A percentile compares a stretch with the other conserved stretches of the same genome.
Conservation (phyloP, 164 flowering plant species). For the Dillenia suffruticosa region DNA sequence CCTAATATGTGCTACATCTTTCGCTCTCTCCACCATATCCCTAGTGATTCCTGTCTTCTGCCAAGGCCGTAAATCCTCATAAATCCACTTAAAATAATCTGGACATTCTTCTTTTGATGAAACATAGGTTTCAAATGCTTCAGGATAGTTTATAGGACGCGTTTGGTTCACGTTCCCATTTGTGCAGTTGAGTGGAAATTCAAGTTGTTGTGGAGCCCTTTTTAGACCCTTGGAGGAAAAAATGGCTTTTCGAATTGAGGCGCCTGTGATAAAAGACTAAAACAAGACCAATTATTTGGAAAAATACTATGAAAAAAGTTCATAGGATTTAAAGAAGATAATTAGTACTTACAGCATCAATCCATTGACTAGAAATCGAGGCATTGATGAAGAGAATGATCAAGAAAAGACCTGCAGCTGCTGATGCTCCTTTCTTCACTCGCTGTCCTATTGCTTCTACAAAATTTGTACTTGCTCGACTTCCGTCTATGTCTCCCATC, state of each 20-base stretch:
- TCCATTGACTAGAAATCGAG: slow-evolving; percentile 9
- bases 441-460: no score
- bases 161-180: slow-evolving; percentile 5
- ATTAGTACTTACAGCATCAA: background rate
- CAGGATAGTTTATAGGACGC: slow-evolving; percentile 8
- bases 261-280: background rate
- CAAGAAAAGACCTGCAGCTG: background rate
- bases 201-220: no score
- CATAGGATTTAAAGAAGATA: no score
- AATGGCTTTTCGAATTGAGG: background rate
- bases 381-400: background rate
- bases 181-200: slow-evolving; percentile 12
- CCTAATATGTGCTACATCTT: slow-evolving; percentile 27
- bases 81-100: slow-evolving; percentile 32
- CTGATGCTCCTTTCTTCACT: background rate
- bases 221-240: background rate
- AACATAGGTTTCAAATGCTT: background rate
- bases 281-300: background rate
- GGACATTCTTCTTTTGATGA: slow-evolving; percentile 15
- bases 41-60: slow-evolving; percentile 27
- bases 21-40: slow-evolving; percentile 23
- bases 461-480: no score
- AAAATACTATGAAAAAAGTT: no score
- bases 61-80: slow-evolving; percentile 36
- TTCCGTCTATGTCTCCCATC: no score